phyloP scores from a whole-genome alignment of 1,284 basidiomycete genomes.

The Naganishia sp. region DNA sequence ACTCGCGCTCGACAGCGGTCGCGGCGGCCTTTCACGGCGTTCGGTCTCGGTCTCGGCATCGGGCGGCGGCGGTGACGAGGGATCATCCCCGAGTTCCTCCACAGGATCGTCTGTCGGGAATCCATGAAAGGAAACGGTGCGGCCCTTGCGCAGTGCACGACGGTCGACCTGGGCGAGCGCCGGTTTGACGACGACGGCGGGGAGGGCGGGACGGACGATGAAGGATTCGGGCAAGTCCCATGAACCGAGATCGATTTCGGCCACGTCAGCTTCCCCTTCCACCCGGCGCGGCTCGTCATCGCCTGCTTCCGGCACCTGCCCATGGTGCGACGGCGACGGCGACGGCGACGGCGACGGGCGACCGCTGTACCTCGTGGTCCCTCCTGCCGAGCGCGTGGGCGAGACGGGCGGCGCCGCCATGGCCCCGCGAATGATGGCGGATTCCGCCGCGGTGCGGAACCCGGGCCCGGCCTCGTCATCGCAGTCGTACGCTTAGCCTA shows the following conservation, averaged over 20 bases:
- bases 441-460: slow-evolving; percentile 38
- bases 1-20: slow-evolving; percentile 30
- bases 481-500: slow-evolving; percentile 50
- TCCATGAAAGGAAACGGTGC: slow-evolving; percentile 30
- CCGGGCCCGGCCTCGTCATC: slow-evolving; percentile 38
- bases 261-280: slow-evolving; percentile 27
- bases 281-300: not conserved
- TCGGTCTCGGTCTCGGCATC: not conserved
- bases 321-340: no score
- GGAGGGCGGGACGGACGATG: not conserved
- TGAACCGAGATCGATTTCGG: slow-evolving; percentile 30
- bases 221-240: slow-evolving; percentile 33
- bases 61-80: no score
- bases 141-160: slow-evolving; percentile 7
- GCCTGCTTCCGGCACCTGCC: no score
- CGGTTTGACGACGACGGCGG: slow-evolving; percentile 11
- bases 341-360: not conserved
- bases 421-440: slow-evolving; percentile 46
- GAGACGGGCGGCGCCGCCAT: not conserved
- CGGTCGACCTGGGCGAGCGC: not conserved
- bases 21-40: not conserved
- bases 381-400: not conserved
- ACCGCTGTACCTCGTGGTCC: not conserved
- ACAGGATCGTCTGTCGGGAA: slow-evolving; percentile 10
- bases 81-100: slow-evolving; percentile 2